Percentiles rank a stretch among this genome's conserved stretches.
These are phyloP conservation scores for Pleurotus salmoneostramineus DNA, from an alignment of 768 basidiomycete genomes.

Conservation along the genomic window DNA sequence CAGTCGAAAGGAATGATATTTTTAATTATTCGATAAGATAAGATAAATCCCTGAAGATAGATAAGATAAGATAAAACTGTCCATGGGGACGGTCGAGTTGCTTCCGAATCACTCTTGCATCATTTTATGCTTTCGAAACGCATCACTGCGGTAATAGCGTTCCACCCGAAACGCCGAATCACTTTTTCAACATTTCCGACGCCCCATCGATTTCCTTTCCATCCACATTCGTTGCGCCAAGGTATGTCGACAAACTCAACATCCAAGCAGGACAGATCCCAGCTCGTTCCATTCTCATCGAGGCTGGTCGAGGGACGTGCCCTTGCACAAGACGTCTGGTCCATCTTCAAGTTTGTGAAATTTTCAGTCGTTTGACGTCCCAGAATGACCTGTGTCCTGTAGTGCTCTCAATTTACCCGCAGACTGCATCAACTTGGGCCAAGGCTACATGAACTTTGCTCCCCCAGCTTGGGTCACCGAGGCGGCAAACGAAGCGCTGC, in stretches of 20 bases:
- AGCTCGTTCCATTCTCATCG: slow-evolving; percentile 65
- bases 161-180: too few relatives aligned
- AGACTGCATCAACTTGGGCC: slow-evolving; percentile 95
- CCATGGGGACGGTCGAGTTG: too few relatives aligned
- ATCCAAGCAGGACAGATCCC: slow-evolving; percentile 30
- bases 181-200: too few relatives aligned
- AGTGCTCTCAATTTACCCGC: slow-evolving; percentile 85
- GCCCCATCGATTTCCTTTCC: too few relatives aligned
- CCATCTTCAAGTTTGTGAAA: slow-evolving; percentile 70
- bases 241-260: too few relatives aligned
- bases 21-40: too few relatives aligned
- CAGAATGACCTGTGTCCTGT: slow-evolving; percentile 10
- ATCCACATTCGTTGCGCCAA: too few relatives aligned
- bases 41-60: too few relatives aligned
- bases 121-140: too few relatives aligned
- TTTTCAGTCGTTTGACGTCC: neutral
- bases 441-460: slow-evolving; percentile 91
- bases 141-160: too few relatives aligned
- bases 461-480: slow-evolving; percentile 79
- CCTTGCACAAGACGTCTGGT: slow-evolving; percentile 84
- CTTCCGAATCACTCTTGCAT: too few relatives aligned
- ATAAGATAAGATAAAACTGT: too few relatives aligned
- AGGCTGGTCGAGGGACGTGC: slow-evolving; percentile 75
- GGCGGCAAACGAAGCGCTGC: slow-evolving; percentile 69
- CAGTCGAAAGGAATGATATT: neutral